Evolutionary conservation across 2,329 filamentous ascomycete genomes (phyloP), one percentile per base, ranked within the genome.

Genomic region (Colletotrichum tropicale): DNA sequence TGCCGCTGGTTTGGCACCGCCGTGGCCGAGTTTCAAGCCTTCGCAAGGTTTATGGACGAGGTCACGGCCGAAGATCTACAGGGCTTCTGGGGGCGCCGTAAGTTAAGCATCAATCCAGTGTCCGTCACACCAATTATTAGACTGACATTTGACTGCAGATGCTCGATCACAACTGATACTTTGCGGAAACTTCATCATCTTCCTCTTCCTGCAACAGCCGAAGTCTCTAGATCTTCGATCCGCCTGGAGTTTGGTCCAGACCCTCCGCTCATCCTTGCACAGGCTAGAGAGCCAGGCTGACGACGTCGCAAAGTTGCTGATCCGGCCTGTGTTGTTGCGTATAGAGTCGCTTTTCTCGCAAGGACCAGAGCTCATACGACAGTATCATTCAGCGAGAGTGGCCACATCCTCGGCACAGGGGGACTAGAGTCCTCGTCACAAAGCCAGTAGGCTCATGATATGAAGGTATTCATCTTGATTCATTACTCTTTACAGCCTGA

Each of bases 111-210:
- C 32, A 38, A 13, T n/a, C 0, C 3, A 3, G n/a, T 8, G 43
- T 13, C 34, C 2, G 4, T 36, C 34, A 16, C 34, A 36, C 34
- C 34, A 8, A 16, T 36, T 15, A 16, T 36, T 36, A 16, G 34
- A 30, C 36, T 66, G 36, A 15, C 52, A 32, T 9, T 16, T 24
- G 34, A 8, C 13, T 66, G 66, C 70, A 79, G 82, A 83, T 71
- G 81, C 81, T 21, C 84, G 87, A 16, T 87, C 86, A 9, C 87
- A 89, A 71, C 79, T 89, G 1, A 87, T 88, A 5, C 80, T 88
- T 0, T 87, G 85, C 48, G 86, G 87, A 18, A 88, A 89, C 77
- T 88, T 88, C 67, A 81, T 89, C 64, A 87, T 88, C 30, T 88
- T 88, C 74, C 82, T 89, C 0, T 89, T 89, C 64, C 81, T 89